Evolutionary conservation across 305 asterid species (phyloP).

Genomic region (Plantago coronopus): DNA sequence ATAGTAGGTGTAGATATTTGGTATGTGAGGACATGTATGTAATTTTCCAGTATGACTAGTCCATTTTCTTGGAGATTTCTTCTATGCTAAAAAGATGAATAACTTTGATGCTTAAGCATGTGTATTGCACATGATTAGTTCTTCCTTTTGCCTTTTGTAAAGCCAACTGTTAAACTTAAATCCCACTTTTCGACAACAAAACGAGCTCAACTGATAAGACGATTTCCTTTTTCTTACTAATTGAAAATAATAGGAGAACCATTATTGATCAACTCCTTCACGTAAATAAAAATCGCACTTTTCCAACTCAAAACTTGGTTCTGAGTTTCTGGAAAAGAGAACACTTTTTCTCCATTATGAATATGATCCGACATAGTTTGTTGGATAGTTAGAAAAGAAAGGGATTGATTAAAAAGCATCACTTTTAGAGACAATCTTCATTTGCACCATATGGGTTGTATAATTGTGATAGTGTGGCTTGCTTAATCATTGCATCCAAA

Average conservation of each 20-base stretch:
- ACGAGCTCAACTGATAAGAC: too few species aligned
- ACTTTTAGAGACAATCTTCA: conserved; percentile 27
- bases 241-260: too few species aligned
- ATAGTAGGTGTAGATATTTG: conserved; percentile 58
- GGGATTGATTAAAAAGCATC: conserved; percentile 10
- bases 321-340: conserved; percentile 25
- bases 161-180: conserved; percentile 13
- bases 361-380: conserved; percentile 25
- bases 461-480: conserved; percentile 28
- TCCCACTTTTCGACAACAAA: too few species aligned
- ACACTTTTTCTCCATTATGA: conserved; percentile 12
- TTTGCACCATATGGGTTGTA: conserved; percentile 28
- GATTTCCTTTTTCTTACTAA: too few species aligned
- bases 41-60: conserved; percentile 20
- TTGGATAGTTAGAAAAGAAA: conserved; percentile 20
- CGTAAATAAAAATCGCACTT: too few species aligned
- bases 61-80: conserved; percentile 30
- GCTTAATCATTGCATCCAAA: conserved; percentile 19
- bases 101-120: conserved; percentile 22
- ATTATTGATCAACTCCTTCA: too few species aligned
- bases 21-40: conserved; percentile 23
- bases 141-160: conserved; percentile 9
- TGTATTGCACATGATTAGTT: conserved; percentile 1
- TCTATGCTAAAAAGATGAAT: conserved; percentile 27
- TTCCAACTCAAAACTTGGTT: conserved; percentile 23